phyloP scores from a whole-genome alignment of 2,329 filamentous ascomycete genomes.

The Clonostachys rhizophaga region DNA sequence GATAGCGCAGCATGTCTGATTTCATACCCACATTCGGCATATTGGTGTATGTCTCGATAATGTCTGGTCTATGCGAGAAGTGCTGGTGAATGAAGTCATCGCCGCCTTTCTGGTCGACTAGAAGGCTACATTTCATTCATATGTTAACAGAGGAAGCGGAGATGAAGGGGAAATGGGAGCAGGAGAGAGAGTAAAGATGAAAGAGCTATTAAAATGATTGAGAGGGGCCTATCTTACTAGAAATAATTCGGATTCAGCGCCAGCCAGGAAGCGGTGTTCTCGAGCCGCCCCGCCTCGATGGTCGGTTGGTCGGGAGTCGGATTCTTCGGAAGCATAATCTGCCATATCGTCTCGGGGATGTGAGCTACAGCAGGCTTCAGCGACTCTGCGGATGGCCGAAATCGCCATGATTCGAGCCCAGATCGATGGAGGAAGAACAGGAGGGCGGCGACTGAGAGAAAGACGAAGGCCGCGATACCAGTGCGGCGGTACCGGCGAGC shows the following conservation, averaged over 20 bases:
- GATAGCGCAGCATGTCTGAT: constrained; percentile 18
- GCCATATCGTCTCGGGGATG: constrained; percentile 7
- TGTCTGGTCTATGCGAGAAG: constrained; percentile 10
- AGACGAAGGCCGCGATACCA: no score
- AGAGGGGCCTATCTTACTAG: constrained; percentile 4
- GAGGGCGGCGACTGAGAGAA: no score
- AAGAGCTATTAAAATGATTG: no score
- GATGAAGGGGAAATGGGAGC: not conserved
- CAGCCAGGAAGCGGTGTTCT: constrained; percentile 6
- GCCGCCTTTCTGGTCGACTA: constrained; percentile 13
- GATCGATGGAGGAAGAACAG: no score
- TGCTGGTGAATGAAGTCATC: constrained; percentile 13
- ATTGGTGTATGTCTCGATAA: constrained; percentile 2
- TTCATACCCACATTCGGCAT: constrained; percentile 14
- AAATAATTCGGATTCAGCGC: constrained; percentile 6
- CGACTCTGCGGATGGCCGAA: no score
- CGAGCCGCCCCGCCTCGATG: not conserved
- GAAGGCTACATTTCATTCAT: not conserved
- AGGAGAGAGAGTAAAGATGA: no score
- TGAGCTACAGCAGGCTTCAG: not conserved
- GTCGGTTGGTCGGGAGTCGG: not conserved
- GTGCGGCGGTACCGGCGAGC: no score
- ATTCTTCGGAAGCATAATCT: constrained; percentile 5
- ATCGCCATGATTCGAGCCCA: no score
- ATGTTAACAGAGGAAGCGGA: not conserved